Base-by-base conservation (phyloP, 176 grass and related monocot genomes). In the Oryza australiensis region DNA sequence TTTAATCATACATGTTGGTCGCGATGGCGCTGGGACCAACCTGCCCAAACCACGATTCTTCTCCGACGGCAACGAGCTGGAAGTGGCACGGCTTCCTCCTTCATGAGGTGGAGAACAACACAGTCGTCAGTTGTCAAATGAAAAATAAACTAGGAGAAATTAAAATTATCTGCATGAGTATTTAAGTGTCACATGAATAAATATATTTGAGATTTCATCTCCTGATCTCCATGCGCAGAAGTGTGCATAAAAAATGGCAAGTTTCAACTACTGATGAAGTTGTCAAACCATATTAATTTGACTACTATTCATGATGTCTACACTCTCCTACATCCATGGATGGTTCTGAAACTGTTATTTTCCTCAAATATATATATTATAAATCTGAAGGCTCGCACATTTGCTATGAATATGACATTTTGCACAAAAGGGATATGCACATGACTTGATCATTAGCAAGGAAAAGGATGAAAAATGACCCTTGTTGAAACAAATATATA, bases 361-460 rank as follows among this genome's bases (percentile, higher is more conserved):
- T 78, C 14, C 12, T 14, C 45, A 16, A 48, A 48, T n/a, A n/a
- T 1, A 20, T n/a, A n/a, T n/a, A n/a, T n/a, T 11, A 33, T 42
- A 34, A 15, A 38, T 49, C 22, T 1, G 15, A 7, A n/a, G 16
- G 4, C 10, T n/a, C n/a, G 16, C 22, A n/a, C 9, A 41, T 78
- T 26, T 64, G 12, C 66, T 41, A n/a, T 26, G 73, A 82, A 42
- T 45, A 59, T 12, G 84, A 68, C 34, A 37, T 82, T 62, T 24
- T 55, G 23, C 33, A 55, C 9, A 51, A 75, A 55, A 74, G 41
- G 3, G 71, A 57, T 14, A 9, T 26, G 68, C 68, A 57, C 82
- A 86, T 87, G 85, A 64, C 20, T 32, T 65, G 73, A 68, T 84
- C 75, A 24, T 80, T 37, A 23, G 40, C 30, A 2, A 2, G 6